These are phyloP conservation scores for Aegilops sharonensis DNA, from an alignment of 176 grass and related monocot species.

Conservation along the genomic window DNA sequence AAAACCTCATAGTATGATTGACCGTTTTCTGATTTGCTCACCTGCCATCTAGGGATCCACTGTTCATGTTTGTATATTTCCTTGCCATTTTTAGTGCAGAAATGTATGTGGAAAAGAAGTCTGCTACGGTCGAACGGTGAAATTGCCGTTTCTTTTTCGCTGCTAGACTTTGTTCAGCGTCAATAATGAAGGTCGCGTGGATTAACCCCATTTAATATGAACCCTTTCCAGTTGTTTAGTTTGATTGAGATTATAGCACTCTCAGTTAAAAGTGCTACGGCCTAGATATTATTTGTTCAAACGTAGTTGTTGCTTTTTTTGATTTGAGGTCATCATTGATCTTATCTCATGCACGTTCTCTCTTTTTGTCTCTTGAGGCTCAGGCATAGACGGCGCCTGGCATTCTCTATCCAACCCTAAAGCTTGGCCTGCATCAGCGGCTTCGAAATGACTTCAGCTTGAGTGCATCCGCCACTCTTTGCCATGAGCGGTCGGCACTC, in stretches of 20 bases:
- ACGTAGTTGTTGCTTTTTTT: neutral
- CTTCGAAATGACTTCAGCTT: conserved; percentile 27
- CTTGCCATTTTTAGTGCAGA: neutral
- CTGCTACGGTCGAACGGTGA: neutral
- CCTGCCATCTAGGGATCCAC: neutral
- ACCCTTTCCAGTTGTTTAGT: neutral
- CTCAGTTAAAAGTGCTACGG: conserved; percentile 21
- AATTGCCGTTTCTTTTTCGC: neutral
- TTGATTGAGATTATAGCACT: conserved; percentile 16
- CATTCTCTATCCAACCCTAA: conserved; percentile 29
- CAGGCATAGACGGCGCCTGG: neutral
- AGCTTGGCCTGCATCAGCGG: conserved; percentile 29
- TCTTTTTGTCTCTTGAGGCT: conserved; percentile 38
- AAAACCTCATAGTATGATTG: neutral
- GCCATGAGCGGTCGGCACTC: neutral
- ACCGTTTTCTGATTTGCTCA: neutral
- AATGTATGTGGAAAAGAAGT: conserved; percentile 8
- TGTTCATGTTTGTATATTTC: conserved; percentile 1
- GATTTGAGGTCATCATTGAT: conserved; percentile 26
- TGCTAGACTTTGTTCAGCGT: neutral
- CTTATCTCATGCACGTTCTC: conserved; percentile 19
- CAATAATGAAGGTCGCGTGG: neutral
- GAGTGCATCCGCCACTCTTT: conserved; percentile 43
- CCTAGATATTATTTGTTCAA: neutral
- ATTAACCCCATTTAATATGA: neutral